A percentile compares a stretch with the other conserved stretches of the same genome.
Evolutionary conservation across 2,329 filamentous ascomycete genomes (phyloP).

Genomic region (Aspergillus sp.): DNA sequence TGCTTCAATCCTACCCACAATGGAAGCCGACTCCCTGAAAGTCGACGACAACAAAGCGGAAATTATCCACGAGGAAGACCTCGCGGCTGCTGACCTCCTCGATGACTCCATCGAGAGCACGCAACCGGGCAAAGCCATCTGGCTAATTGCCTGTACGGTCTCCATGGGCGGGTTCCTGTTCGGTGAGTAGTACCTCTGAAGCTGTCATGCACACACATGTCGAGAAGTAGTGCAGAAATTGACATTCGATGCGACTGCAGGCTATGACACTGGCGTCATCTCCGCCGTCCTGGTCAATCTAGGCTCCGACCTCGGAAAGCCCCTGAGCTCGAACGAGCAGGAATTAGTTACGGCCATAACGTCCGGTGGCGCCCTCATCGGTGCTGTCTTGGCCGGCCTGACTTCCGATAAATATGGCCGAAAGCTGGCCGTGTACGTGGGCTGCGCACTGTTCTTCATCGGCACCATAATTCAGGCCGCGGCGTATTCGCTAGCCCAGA

Average conservation of each 20-base stretch:
- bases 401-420: constrained; percentile 41
- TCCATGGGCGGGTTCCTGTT: constrained; percentile 22
- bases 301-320: constrained; percentile 38
- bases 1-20: neutral
- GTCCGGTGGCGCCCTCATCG: constrained; percentile 50
- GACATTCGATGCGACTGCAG: constrained; percentile 9
- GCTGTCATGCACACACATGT: too few species aligned
- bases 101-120: constrained; percentile 18
- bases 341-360: constrained; percentile 55
- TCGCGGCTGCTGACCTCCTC: neutral
- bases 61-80: constrained; percentile 3
- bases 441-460: constrained; percentile 41
- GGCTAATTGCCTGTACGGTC: constrained; percentile 17
- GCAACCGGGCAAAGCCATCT: constrained; percentile 10
- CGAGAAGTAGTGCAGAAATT: too few species aligned
- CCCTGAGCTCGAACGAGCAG: constrained; percentile 45
- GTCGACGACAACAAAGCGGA: neutral
- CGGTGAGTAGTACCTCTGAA: neutral
- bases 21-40: constrained; percentile 1
- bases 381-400: constrained; percentile 39
- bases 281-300: constrained; percentile 44
- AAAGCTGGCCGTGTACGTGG: constrained; percentile 43
- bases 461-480: constrained; percentile 41
- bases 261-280: constrained; percentile 51
- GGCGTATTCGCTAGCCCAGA: constrained; percentile 42